Evolutionary conservation across 768 basidiomycete genomes (phyloP), one percentile per base, ranked within the genome.

Genomic region (Boletus fagicola): DNA sequence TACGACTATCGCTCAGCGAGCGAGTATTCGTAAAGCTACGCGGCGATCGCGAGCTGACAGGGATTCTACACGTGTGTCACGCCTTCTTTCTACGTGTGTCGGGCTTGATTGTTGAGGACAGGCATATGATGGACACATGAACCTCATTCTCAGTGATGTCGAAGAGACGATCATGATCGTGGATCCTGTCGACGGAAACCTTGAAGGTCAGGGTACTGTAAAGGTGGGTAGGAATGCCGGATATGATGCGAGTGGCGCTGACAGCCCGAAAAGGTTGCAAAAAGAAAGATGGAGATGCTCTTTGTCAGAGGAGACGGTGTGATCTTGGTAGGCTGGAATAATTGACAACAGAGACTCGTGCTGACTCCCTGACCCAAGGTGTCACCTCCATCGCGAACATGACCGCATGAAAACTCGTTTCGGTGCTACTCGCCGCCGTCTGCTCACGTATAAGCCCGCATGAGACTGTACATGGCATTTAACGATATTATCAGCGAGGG

Each of bases 41-140:
- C 64, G 97, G 97, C 20, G 96, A 98, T 70, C 81, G 97, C 49
- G 90, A 97, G 65, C 77, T 99, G 45, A 85, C 88, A 4, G 96
- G 96, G 11, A 85, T 96, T 62, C 77, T 99, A 46, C 96, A 99
- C 76, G 97, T 96, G 68, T 48, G 90, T 72, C 47, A 43, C 40
- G 22, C n/a, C n/a, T 47, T 57, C 7, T 31, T 46, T 42, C 36
- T 42, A 44, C 22, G 26, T 38, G 50, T 33, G 54, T 47, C 3
- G 52, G 49, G 38, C 20, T 51, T 53, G 60, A 57, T 53, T 39
- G 26, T 61, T 30, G 56, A 51, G 50, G 59, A 63, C 67, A 99
- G 97, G 97, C 97, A 22, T 98, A 98, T 68, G 97, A 99, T 76
- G 97, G 95, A n/a, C 97, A 98, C 74, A 98, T 98, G 97, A 98